phyloP scores from a whole-genome alignment of 2,329 filamentous ascomycete genomes.

The Fusarium newnesense region DNA sequence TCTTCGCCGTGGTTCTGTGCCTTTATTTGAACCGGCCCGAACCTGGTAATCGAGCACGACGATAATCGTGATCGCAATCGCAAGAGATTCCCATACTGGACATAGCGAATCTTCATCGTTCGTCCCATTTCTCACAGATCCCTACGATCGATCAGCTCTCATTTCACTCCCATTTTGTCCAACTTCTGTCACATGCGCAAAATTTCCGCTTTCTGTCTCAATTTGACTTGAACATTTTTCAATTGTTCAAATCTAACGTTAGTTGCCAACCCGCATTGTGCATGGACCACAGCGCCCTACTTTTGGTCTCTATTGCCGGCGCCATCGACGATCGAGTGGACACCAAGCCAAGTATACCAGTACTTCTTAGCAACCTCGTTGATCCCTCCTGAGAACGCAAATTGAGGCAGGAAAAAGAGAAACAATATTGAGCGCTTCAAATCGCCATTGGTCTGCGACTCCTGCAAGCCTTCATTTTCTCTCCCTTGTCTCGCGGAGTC shows the following conservation, averaged over 20 bases:
- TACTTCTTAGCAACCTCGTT: background rate
- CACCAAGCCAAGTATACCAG: background rate
- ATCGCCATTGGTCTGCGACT: constrained; percentile 2
- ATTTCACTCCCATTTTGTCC: background rate
- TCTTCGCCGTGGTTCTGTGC: constrained; percentile 27
- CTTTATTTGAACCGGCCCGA: background rate
- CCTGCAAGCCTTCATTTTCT: background rate
- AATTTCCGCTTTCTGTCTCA: background rate
- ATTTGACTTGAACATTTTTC: constrained; percentile 8
- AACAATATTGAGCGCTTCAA: constrained; percentile 9
- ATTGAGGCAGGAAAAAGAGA: background rate
- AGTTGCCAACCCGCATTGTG: constrained; percentile 16
- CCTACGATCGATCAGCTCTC: background rate
- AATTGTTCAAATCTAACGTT: constrained; percentile 4
- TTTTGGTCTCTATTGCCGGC: constrained; percentile 5
- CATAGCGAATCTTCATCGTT: background rate
- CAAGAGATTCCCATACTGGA: background rate
- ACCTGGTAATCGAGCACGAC: background rate
- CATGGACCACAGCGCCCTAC: constrained; percentile 23
- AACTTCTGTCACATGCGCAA: background rate
- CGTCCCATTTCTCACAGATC: background rate
- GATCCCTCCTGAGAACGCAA: background rate
- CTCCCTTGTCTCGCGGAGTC: constrained; percentile 19
- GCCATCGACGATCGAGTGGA: constrained; percentile 26
- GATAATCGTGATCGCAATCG: constrained; percentile 10